Percentiles rank a stretch among this genome's conserved stretches.
Conservation (phyloP, 495 filamentous ascomycete genomes). For the Hypoxylon fuscum region DNA sequence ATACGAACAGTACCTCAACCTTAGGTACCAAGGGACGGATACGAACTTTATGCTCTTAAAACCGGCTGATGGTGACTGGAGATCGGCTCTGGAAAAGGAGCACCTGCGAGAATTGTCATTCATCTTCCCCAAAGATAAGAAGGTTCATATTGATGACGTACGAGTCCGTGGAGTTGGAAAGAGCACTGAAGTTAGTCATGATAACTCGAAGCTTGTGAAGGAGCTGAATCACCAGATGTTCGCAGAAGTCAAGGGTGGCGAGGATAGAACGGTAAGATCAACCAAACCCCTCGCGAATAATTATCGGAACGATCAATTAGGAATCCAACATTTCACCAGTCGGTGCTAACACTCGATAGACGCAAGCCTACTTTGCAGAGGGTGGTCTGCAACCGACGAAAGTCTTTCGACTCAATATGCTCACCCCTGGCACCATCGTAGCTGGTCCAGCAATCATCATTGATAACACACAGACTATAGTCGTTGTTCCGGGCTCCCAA, state of each 20-base stretch:
- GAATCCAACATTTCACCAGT: too few relatives aligned
- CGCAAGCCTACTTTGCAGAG: slow-evolving; percentile 67
- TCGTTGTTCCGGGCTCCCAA: slow-evolving; percentile 75
- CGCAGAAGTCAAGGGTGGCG: slow-evolving; percentile 60
- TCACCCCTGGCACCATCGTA: slow-evolving; percentile 72
- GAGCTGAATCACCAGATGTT: slow-evolving; percentile 65
- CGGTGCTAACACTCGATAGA: slow-evolving; percentile 54
- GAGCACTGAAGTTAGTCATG: slow-evolving; percentile 60
- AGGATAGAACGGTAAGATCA: slow-evolving; percentile 71
- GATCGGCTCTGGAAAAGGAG: slow-evolving; percentile 73
- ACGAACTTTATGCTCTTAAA: slow-evolving; percentile 84
- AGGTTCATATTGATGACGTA: slow-evolving; percentile 81
- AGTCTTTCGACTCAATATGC: slow-evolving; percentile 75
- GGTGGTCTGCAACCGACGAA: slow-evolving; percentile 73
- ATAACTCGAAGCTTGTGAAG: slow-evolving; percentile 56
- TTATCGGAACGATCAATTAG: too few relatives aligned
- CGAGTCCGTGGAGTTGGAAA: slow-evolving; percentile 88
- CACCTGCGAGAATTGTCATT: slow-evolving; percentile 79
- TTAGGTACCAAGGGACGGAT: slow-evolving; percentile 88
- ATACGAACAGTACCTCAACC: slow-evolving; percentile 89
- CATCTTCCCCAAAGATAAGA: slow-evolving; percentile 32
- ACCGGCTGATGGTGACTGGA: slow-evolving; percentile 70
- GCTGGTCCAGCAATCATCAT: slow-evolving; percentile 82
- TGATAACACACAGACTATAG: slow-evolving; percentile 85
- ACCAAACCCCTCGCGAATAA: too few relatives aligned